Conservation (phyloP, 495 filamentous ascomycete genomes). For the Trypethelium eluteriae region DNA sequence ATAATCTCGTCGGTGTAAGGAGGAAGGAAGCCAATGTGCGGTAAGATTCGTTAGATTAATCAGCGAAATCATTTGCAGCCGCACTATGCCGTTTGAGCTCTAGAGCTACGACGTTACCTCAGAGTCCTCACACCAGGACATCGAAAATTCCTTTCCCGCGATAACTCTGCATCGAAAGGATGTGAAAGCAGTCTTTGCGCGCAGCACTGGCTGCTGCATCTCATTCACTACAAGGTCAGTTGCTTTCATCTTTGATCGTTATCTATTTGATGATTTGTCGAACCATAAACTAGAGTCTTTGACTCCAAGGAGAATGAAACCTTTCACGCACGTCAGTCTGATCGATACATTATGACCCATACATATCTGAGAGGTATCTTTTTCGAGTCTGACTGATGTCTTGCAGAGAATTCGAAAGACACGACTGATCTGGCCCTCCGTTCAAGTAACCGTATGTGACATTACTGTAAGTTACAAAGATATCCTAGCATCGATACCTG, state of each 20-base stretch:
- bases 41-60: too few species aligned
- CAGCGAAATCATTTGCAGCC: too few species aligned
- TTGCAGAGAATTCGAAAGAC: too few species aligned
- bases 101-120: too few species aligned
- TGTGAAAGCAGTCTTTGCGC: not conserved
- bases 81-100: too few species aligned
- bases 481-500: constrained; percentile 10
- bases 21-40: too few species aligned
- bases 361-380: not conserved
- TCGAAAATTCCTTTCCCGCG: too few species aligned
- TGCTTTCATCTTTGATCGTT: not conserved
- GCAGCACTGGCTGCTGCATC: not conserved
- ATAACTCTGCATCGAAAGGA: not conserved
- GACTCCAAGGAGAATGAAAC: constrained; percentile 90
- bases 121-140: too few species aligned
- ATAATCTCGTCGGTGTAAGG: too few species aligned
- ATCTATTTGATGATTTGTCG: not conserved
- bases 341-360: constrained; percentile 37
- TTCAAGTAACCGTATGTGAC: not conserved
- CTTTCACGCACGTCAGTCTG: constrained; percentile 98
- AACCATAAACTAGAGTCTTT: constrained; percentile 96
- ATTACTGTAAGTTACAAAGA: constrained; percentile 12
- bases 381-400: too few species aligned
- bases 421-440: not conserved
- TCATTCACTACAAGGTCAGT: not conserved